These are phyloP conservation scores for Metarhizium anisopliae DNA, from an alignment of 2,329 filamentous ascomycete species.

Conservation along the genomic window DNA sequence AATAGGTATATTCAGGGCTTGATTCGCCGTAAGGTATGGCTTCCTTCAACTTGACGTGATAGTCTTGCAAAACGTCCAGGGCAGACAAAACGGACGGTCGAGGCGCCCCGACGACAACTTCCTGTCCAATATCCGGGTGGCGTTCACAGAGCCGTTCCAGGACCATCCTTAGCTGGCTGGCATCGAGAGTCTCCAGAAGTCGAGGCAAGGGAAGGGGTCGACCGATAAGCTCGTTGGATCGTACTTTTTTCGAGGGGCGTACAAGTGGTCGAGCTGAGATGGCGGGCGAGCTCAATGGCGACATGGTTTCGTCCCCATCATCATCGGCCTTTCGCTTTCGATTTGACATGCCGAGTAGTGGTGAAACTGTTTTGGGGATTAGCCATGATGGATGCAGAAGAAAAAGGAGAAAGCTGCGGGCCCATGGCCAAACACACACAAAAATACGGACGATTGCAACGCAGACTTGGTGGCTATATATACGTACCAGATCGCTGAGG, in stretches of 20 bases:
- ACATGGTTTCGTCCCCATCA: slow-evolving; percentile 79
- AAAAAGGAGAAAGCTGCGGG: neutral
- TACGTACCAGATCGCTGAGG: slow-evolving; percentile 47
- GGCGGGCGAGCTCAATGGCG: slow-evolving; percentile 74
- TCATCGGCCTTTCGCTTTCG: slow-evolving; percentile 83
- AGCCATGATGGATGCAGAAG: neutral
- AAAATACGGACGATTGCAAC: neutral
- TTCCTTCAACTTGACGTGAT: slow-evolving; percentile 67
- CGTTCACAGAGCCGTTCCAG: slow-evolving; percentile 88
- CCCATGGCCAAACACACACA: neutral
- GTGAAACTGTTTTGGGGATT: slow-evolving; percentile 21
- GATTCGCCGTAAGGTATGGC: slow-evolving; percentile 81
- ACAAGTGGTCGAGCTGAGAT: slow-evolving; percentile 59
- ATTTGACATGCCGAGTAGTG: slow-evolving; percentile 44
- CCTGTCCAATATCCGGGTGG: slow-evolving; percentile 75
- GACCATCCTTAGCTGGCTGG: slow-evolving; percentile 71
- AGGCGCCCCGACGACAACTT: slow-evolving; percentile 76
- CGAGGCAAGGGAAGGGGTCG: slow-evolving; percentile 50
- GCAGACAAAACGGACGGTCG: slow-evolving; percentile 78
- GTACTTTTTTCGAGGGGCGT: slow-evolving; percentile 54
- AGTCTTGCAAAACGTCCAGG: slow-evolving; percentile 70
- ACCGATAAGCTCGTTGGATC: slow-evolving; percentile 56
- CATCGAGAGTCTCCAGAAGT: slow-evolving; percentile 89
- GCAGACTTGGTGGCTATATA: neutral
- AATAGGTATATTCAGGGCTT: slow-evolving; percentile 88